These are phyloP conservation scores for Trichoderma afroharzianum DNA, from an alignment of 2,329 filamentous ascomycete genomes.

Conservation along the genomic window DNA sequence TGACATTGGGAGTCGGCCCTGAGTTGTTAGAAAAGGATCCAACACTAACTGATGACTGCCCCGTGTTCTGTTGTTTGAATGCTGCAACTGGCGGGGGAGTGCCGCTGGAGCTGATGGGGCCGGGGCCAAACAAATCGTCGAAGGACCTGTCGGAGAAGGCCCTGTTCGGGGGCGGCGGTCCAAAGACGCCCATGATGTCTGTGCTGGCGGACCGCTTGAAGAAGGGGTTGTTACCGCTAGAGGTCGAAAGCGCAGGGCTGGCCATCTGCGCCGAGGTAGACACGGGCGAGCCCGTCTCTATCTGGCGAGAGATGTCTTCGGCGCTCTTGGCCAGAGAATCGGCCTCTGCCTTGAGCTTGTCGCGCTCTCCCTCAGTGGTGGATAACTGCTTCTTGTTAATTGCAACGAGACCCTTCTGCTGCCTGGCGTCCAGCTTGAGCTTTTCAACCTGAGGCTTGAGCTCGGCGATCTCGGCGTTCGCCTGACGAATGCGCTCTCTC, in stretches of 20 bases:
- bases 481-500: slow-evolving; percentile 80
- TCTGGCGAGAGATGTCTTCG: slow-evolving; percentile 55
- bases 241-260: slow-evolving; percentile 65
- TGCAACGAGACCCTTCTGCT: slow-evolving; percentile 92
- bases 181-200: slow-evolving; percentile 55
- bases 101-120: slow-evolving; percentile 42
- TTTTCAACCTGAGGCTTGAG: slow-evolving; percentile 92
- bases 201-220: slow-evolving; percentile 69
- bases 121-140: slow-evolving; percentile 81
- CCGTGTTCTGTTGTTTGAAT: slow-evolving; percentile 54
- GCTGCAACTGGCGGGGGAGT: slow-evolving; percentile 37
- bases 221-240: slow-evolving; percentile 90
- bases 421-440: slow-evolving; percentile 82
- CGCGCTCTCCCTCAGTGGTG: slow-evolving; percentile 83
- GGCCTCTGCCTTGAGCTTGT: slow-evolving; percentile 79
- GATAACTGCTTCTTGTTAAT: slow-evolving; percentile 98
- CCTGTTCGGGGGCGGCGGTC: slow-evolving; percentile 44
- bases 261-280: slow-evolving; percentile 50
- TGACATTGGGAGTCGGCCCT: slow-evolving; percentile 58
- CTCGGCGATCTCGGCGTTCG: slow-evolving; percentile 78
- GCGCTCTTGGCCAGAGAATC: slow-evolving; percentile 63
- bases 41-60: slow-evolving; percentile 51
- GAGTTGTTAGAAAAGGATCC: slow-evolving; percentile 49
- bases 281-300: slow-evolving; percentile 48
- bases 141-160: slow-evolving; percentile 64